These are phyloP conservation scores for Moniliella sp. DNA, from an alignment of 1,284 basidiomycete genomes.

Conservation along the genomic window DNA sequence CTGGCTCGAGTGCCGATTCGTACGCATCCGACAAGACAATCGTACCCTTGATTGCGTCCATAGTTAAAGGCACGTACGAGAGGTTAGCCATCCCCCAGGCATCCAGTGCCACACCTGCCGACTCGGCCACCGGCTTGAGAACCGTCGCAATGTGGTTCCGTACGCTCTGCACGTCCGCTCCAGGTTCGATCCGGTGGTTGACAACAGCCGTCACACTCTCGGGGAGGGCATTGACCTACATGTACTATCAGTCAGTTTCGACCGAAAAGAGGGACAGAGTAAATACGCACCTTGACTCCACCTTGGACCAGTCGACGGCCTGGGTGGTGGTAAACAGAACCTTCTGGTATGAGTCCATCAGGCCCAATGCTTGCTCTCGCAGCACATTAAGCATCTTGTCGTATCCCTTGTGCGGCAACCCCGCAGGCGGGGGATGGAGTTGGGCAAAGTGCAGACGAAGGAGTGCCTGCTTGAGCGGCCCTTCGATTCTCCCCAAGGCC, in stretches of 20 bases:
- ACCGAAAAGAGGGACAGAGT: not conserved
- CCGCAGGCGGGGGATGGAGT: not conserved
- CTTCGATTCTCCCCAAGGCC: slow-evolving; percentile 36
- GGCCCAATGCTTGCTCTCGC: slow-evolving; percentile 20
- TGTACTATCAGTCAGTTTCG: slow-evolving; percentile 9
- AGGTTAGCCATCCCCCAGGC: slow-evolving; percentile 37
- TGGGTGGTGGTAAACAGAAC: slow-evolving; percentile 47
- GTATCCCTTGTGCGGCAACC: slow-evolving; percentile 1
- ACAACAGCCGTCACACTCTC: slow-evolving; percentile 42
- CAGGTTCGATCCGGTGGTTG: slow-evolving; percentile 44
- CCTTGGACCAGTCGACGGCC: slow-evolving; percentile 48
- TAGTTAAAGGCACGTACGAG: not conserved
- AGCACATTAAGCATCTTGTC: no score
- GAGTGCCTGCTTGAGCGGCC: slow-evolving; percentile 1
- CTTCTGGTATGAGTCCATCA: slow-evolving; percentile 34
- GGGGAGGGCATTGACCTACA: slow-evolving; percentile 41
- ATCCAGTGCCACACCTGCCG: slow-evolving; percentile 41
- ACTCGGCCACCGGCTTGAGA: slow-evolving; percentile 36
- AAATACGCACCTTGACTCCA: slow-evolving; percentile 43
- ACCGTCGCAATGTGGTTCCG: slow-evolving; percentile 37
- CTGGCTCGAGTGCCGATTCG: slow-evolving; percentile 40
- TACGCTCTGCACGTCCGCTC: slow-evolving; percentile 38
- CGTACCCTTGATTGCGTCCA: not conserved
- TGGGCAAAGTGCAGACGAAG: no score
- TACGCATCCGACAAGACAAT: slow-evolving; percentile 32